Evolutionary conservation across 2,329 filamentous ascomycete genomes (phyloP).

Genomic region (Aureobasidium melanogenum): DNA sequence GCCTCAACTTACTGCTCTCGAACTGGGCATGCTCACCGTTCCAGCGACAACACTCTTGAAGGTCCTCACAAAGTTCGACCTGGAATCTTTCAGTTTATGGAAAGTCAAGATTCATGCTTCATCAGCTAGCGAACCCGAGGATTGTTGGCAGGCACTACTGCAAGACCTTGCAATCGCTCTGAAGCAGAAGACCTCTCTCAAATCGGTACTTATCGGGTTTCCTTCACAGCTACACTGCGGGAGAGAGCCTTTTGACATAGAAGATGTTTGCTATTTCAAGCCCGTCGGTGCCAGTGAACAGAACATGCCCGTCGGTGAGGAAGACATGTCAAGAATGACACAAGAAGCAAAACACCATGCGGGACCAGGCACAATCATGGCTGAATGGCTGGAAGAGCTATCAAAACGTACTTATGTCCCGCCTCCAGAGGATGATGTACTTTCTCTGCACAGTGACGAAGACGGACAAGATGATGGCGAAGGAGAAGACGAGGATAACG

Average conservation of each 20-base stretch:
- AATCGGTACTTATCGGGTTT: neutral
- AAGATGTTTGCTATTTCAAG: neutral
- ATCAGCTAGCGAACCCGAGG: neutral
- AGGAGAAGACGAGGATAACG: neutral
- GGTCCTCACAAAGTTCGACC: constrained; percentile 17
- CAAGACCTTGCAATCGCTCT: neutral
- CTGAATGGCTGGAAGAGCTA: neutral
- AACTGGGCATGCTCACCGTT: constrained; percentile 16
- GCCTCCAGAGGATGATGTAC: neutral
- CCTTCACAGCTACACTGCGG: neutral
- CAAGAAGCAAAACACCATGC: neutral
- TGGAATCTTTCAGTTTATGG: constrained; percentile 19
- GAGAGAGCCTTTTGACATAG: neutral
- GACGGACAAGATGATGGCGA: neutral
- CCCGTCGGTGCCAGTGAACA: neutral
- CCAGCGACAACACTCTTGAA: constrained; percentile 9
- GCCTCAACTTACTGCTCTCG: constrained; percentile 14
- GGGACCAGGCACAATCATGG: constrained; percentile 3
- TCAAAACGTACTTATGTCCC: neutral
- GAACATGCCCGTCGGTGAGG: neutral
- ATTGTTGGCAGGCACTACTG: neutral
- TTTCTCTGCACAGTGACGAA: neutral
- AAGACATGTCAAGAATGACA: neutral
- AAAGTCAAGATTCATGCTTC: constrained; percentile 12
- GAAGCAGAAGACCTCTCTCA: neutral